phyloP scores from a whole-genome alignment of 1,284 basidiomycete genomes.

The Phylloporus gajari region DNA sequence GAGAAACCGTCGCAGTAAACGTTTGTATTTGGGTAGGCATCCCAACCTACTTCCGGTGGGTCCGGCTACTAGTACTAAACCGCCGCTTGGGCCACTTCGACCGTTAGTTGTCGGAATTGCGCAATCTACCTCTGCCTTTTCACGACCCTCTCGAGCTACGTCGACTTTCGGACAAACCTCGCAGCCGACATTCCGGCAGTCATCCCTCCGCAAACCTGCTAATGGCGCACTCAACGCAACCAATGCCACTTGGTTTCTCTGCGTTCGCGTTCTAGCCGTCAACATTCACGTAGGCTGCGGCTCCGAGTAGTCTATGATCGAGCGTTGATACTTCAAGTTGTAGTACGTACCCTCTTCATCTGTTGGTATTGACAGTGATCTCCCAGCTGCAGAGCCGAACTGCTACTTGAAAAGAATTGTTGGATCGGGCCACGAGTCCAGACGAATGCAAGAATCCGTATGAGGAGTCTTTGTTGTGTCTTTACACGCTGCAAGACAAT shows the following conservation, averaged over 20 bases:
- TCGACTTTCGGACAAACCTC: constrained; percentile 51
- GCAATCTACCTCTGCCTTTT: constrained; percentile 51
- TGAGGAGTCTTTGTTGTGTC: constrained; percentile 92
- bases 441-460: constrained; percentile 94
- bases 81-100: constrained; percentile 41
- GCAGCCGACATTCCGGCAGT: constrained; percentile 50
- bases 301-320: constrained; percentile 82
- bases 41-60: constrained; percentile 47
- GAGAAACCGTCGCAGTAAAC: neutral
- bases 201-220: constrained; percentile 42
- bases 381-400: constrained; percentile 78
- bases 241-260: constrained; percentile 48
- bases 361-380: constrained; percentile 5
- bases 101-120: constrained; percentile 45
- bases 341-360: constrained; percentile 53
- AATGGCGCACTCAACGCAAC: constrained; percentile 46
- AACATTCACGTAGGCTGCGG: constrained; percentile 34
- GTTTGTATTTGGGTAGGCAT: constrained; percentile 50
- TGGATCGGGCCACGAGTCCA: constrained; percentile 77
- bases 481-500: constrained; percentile 92
- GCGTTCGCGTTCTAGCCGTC: constrained; percentile 48
- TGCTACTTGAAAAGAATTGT: constrained; percentile 90
- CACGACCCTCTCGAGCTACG: constrained; percentile 47
- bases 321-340: constrained; percentile 71
- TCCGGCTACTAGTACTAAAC: too few relatives aligned